Conservation (phyloP, 2,329 filamentous ascomycete species). For the Colletotrichum sp. region DNA sequence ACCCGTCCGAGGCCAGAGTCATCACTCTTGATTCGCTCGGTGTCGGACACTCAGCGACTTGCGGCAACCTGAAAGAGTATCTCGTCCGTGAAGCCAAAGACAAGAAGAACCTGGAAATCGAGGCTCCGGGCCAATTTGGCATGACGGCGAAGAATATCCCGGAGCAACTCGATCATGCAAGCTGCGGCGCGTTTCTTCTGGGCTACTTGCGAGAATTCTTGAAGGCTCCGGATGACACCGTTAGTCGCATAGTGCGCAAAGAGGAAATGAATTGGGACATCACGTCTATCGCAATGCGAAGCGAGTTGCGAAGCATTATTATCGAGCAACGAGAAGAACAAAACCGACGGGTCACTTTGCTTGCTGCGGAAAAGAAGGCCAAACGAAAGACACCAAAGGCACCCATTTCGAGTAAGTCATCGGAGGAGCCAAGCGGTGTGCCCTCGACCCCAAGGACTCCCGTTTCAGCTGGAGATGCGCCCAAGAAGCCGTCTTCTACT, state of each 20-base stretch:
- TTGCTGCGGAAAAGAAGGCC: slow-evolving; percentile 41
- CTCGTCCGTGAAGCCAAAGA: slow-evolving; percentile 72
- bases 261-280: slow-evolving; percentile 58
- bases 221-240: slow-evolving; percentile 72
- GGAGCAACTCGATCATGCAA: slow-evolving; percentile 80
- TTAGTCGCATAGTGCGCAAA: slow-evolving; percentile 67
- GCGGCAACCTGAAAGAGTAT: slow-evolving; percentile 75
- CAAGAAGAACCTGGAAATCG: slow-evolving; percentile 54
- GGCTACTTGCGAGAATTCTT: slow-evolving; percentile 86
- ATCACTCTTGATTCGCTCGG: slow-evolving; percentile 89
- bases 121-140: slow-evolving; percentile 38
- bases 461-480: slow-evolving; percentile 11
- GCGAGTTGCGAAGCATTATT: slow-evolving; percentile 68
- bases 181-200: slow-evolving; percentile 88
- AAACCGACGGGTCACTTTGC: slow-evolving; percentile 53
- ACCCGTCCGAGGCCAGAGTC: slow-evolving; percentile 67
- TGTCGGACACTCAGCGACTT: slow-evolving; percentile 64
- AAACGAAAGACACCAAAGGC: slow-evolving; percentile 32
- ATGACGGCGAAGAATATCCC: slow-evolving; percentile 80
- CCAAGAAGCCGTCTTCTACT: slow-evolving; percentile 17
- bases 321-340: slow-evolving; percentile 66
- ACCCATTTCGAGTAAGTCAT: slow-evolving; percentile 7
- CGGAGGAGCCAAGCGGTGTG: background rate
- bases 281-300: slow-evolving; percentile 63
- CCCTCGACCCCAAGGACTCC: slow-evolving; percentile 3